Evolutionary conservation across 2,329 filamentous ascomycete genomes (phyloP).

Genomic region (Fusarium sp.): DNA sequence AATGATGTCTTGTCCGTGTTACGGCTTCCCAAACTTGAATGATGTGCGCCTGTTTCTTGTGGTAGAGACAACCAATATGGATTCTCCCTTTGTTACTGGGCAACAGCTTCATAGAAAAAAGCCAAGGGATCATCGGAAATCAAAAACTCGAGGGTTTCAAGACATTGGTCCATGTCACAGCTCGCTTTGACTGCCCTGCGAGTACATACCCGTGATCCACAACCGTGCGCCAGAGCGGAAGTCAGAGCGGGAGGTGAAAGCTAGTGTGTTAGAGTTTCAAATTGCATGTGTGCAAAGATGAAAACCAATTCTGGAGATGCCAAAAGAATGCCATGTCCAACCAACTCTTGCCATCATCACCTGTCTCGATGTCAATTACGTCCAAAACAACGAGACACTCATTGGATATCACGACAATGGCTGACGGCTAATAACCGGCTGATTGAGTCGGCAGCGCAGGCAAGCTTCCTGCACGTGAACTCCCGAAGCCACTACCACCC

Average conservation of each 20-base stretch:
- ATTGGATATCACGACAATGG: constrained; percentile 5
- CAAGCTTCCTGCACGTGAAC: constrained; percentile 41
- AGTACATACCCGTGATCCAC: constrained; percentile 19
- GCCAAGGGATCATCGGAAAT: background rate
- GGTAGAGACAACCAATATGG: background rate
- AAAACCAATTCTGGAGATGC: background rate
- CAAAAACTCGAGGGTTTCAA: background rate
- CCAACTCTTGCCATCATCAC: background rate
- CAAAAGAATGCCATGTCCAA: background rate
- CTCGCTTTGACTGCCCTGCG: background rate
- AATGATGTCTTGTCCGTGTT: constrained; percentile 4
- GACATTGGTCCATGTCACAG: background rate
- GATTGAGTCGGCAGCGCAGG: constrained; percentile 20
- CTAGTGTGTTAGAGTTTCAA: background rate
- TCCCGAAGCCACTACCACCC: constrained; percentile 26
- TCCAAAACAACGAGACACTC: background rate
- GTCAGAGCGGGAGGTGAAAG: background rate
- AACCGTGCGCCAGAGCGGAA: constrained; percentile 7
- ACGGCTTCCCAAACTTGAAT: background rate
- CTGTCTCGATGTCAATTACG: background rate
- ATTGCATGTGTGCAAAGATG: background rate
- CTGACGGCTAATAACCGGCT: constrained; percentile 39
- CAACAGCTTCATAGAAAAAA: background rate
- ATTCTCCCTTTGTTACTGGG: background rate
- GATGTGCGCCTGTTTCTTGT: background rate